Evolutionary conservation across 2,329 filamentous ascomycete species (phyloP), one percentile per base, ranked within the genome.

Genomic region (Epichloe aotearoae): DNA sequence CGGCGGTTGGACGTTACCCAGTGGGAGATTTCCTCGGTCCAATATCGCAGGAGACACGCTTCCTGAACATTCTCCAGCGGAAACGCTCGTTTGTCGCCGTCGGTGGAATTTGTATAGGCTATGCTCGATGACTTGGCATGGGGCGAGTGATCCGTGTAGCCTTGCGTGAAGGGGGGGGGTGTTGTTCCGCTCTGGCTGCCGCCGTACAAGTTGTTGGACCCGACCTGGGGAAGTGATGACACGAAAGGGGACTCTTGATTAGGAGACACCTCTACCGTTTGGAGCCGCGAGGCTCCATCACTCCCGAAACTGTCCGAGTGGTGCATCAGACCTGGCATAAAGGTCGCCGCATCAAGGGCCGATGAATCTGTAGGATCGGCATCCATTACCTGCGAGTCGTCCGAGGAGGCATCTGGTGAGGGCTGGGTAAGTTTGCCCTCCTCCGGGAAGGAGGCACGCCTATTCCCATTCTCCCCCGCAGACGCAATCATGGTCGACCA

Each of bases 1-100:
- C 23, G 10, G 2, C 3, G 5, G 36, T 8, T 8, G 20, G 11
- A 19, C 55, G 46, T 59, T 59, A 69, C 67, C 67, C 67, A 69
- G 46, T 66, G 66, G 8, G 67, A 68, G 11, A 69, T 58, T 45
- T 69, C 66, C 30, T 69, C 66, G 10, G 68, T 60, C 52, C 68
- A 69, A 47, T 69, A 69, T 3, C 66, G 56, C 12, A 69, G 55
- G 5, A 69, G 54, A 30, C 66, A 69, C 0, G 67, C 67, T 46
- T 69, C 66, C 5, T 69, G 66, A 1, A 63, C 60, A 50, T 68
- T 59, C 14, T 61, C 52, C 0, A 69, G 49, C 0, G 66, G 66
- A 17, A 67, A 67, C 19, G 33, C 34, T 41, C 56, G 50, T 49
- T 52, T 55, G 2, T 39, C 23, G 8, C 49, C 17, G 7, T 54